Conservation (phyloP, 2,329 filamentous ascomycete genomes). For the Ophiostoma populinum region DNA sequence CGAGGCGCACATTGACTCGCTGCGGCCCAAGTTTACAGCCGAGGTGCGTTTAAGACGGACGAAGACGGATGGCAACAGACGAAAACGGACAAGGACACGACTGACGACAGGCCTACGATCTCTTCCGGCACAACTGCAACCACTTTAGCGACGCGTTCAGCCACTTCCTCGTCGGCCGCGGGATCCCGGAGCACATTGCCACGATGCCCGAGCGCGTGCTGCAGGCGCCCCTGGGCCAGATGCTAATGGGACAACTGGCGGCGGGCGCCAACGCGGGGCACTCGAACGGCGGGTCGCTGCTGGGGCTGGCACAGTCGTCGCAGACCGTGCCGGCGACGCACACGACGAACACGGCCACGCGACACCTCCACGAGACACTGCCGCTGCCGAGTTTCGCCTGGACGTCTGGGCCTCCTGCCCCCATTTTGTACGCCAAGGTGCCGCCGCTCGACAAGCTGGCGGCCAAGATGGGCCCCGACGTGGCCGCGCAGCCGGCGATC, state of each 20-base stretch:
- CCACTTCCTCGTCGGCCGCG: conserved; percentile 74
- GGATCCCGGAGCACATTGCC: conserved; percentile 74
- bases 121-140: conserved; percentile 90
- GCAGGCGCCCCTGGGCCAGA: conserved; percentile 71
- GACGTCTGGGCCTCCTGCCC: conserved; percentile 22
- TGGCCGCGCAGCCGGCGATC: conserved; percentile 37
- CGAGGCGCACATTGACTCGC: conserved; percentile 70
- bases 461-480: conserved; percentile 49
- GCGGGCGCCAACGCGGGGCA: conserved; percentile 32
- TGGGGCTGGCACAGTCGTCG: conserved; percentile 27
- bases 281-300: conserved; percentile 26
- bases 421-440: conserved; percentile 58
- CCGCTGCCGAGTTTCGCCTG: conserved; percentile 53
- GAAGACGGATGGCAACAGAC: too few relatives aligned
- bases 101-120: conserved; percentile 57
- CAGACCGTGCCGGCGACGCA: not conserved
- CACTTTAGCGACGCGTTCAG: conserved; percentile 90
- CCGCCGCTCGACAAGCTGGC: conserved; percentile 72
- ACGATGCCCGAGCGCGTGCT: conserved; percentile 75
- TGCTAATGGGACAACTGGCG: conserved; percentile 57
- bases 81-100: too few relatives aligned
- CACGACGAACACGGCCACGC: too few relatives aligned
- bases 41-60: conserved; percentile 29
- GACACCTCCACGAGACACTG: conserved; percentile 59
- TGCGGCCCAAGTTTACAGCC: conserved; percentile 66